Percentiles rank a stretch among this genome's conserved stretches.
Evolutionary conservation across 768 basidiomycete species (phyloP).

Genomic region (Paxillus ammoniavirescens): DNA sequence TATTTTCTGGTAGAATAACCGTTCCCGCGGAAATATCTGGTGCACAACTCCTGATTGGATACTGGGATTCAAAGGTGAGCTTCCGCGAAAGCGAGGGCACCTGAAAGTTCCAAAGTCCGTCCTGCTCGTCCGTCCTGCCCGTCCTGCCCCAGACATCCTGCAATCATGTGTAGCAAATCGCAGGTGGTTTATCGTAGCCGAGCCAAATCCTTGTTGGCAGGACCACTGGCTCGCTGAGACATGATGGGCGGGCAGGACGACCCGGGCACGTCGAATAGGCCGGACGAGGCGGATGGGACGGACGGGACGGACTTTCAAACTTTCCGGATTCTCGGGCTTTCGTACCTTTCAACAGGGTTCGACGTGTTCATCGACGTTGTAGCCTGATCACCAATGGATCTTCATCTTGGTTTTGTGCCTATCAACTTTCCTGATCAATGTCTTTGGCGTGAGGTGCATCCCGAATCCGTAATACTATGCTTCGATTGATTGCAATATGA

Average conservation of each 20-base stretch:
- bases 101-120: too few species aligned
- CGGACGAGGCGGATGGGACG: too few species aligned
- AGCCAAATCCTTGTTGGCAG: too few species aligned
- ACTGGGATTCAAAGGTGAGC: constrained; percentile 65
- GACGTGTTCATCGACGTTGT: neutral
- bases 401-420: constrained; percentile 62
- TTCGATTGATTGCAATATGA: neutral
- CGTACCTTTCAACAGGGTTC: neutral
- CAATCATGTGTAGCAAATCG: too few species aligned
- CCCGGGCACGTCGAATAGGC: too few species aligned
- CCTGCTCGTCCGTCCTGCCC: too few species aligned
- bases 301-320: too few species aligned
- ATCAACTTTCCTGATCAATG: constrained; percentile 58
- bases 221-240: too few species aligned
- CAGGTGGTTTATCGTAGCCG: too few species aligned
- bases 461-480: neutral
- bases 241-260: too few species aligned
- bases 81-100: neutral
- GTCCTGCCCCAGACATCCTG: too few species aligned
- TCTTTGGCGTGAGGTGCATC: constrained; percentile 63
- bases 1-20: constrained; percentile 43
- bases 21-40: constrained; percentile 74
- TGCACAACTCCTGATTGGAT: constrained; percentile 63
- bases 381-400: constrained; percentile 49
- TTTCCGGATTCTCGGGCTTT: too few species aligned